Conservation (phyloP, 345 rosid genomes). For the Corchorus capsularis region DNA sequence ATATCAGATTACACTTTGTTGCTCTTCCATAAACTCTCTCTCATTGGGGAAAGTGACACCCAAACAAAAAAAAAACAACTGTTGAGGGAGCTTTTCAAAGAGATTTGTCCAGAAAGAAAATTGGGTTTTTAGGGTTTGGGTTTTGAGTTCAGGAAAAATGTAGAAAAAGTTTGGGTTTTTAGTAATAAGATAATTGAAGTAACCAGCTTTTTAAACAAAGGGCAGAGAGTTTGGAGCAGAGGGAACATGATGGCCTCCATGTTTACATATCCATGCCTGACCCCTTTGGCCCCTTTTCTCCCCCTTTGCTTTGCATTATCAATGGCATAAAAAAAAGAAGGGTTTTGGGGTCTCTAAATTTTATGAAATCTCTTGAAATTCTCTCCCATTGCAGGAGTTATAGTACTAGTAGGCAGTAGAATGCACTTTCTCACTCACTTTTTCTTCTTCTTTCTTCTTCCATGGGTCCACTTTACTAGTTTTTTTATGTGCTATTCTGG, state of each 20-base stretch:
- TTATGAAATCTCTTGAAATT: conserved; percentile 44
- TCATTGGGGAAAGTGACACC: conserved; percentile 24
- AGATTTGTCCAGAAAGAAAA: conserved; percentile 22
- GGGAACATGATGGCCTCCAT: conserved; percentile 87
- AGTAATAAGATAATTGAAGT: conserved; percentile 2
- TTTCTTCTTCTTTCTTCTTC: not conserved
- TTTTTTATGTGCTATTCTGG: conserved; percentile 27
- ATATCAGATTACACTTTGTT: not conserved
- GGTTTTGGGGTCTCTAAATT: conserved; percentile 24
- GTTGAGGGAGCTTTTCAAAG: conserved; percentile 20
- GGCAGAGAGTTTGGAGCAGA: conserved; percentile 57
- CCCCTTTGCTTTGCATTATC: conserved; percentile 25
- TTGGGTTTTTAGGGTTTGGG: not conserved
- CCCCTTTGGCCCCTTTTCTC: not conserved
- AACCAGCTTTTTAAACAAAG: conserved; percentile 38
- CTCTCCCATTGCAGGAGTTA: conserved; percentile 6
- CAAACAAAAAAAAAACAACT: not conserved
- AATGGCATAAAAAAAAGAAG: conserved; percentile 27
- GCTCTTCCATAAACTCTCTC: not conserved
- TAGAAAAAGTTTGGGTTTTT: conserved; percentile 9
- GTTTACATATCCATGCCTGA: conserved; percentile 57
- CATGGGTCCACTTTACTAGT: conserved; percentile 25
- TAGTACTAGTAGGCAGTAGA: not conserved
- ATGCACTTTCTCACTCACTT: conserved; percentile 13
- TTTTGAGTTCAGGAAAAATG: conserved; percentile 9